Percentiles rank a stretch among this genome's conserved stretches.
Evolutionary conservation across 306 rosid genomes (phyloP).

Genomic region (Cucurbita ficifolia): DNA sequence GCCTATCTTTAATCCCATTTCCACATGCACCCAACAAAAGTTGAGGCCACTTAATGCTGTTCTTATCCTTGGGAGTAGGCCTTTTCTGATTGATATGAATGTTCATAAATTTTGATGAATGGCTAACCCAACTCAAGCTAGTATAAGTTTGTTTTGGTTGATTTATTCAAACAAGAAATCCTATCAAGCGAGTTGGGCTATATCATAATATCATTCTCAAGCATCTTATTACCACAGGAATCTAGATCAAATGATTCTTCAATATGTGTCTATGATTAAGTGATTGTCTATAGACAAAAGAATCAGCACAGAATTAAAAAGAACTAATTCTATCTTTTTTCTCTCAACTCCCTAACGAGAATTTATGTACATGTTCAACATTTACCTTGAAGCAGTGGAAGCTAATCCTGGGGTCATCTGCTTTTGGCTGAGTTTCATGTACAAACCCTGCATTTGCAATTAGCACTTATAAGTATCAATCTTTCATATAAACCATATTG

Average conservation of each 20-base stretch:
- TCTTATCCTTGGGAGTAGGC: neutral
- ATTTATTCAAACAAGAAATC: neutral
- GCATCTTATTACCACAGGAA: neutral
- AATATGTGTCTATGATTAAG: too few species aligned
- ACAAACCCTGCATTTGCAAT: conserved; percentile 89
- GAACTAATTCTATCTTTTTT: neutral
- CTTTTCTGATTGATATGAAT: neutral
- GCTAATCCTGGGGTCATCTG: conserved; percentile 19
- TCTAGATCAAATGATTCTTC: neutral
- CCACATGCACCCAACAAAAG: neutral
- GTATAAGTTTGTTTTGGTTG: neutral
- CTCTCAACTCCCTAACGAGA: neutral
- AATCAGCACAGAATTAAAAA: neutral
- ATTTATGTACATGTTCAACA: neutral
- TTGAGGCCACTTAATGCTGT: neutral
- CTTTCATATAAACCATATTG: neutral
- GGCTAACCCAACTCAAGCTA: neutral
- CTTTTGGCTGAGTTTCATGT: conserved; percentile 72
- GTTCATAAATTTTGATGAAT: neutral
- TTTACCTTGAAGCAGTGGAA: conserved; percentile 16
- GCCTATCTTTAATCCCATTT: neutral
- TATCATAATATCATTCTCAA: neutral
- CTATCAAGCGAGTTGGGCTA: neutral
- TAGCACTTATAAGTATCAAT: conserved; percentile 2
- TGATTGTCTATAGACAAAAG: neutral